Conservation (phyloP, 768 basidiomycete genomes). For the Phylloporus arenicola region DNA sequence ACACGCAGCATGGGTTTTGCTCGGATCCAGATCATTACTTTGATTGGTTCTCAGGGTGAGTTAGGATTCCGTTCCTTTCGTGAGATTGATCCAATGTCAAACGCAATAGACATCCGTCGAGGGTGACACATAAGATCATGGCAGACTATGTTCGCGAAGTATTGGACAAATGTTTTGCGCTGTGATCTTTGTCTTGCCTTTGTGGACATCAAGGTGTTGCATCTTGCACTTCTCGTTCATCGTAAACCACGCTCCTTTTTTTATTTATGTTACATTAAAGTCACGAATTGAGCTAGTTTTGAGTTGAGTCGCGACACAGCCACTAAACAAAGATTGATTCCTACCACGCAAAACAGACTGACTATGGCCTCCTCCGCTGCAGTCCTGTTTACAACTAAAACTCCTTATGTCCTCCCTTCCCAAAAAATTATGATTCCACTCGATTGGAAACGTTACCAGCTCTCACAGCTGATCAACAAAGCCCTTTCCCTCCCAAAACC, state of each 20-base stretch:
- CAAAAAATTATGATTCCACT: slow-evolving; percentile 93
- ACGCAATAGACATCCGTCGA: slow-evolving; percentile 42
- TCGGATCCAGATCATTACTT: slow-evolving; percentile 45
- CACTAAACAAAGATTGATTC: not conserved
- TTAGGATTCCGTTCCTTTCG: not conserved
- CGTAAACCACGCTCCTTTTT: not conserved
- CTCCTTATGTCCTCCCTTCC: slow-evolving; percentile 28
- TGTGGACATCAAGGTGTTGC: not conserved
- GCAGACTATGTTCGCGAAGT: slow-evolving; percentile 46
- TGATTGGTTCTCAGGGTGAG: slow-evolving; percentile 49
- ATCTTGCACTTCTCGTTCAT: not conserved
- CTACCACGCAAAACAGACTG: not conserved
- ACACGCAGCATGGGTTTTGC: slow-evolving; percentile 31
- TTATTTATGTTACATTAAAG: no score
- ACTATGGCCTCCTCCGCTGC: slow-evolving; percentile 13
- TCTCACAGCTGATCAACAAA: slow-evolving; percentile 96
- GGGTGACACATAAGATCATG: slow-evolving; percentile 47
- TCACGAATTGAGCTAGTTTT: no score
- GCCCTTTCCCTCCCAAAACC: slow-evolving; percentile 69
- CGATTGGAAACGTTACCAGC: slow-evolving; percentile 89
- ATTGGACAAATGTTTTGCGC: slow-evolving; percentile 28
- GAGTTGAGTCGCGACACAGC: not conserved
- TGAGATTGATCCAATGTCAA: not conserved
- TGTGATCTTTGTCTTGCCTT: not conserved
- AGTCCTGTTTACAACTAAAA: slow-evolving; percentile 17